Evolutionary conservation across 1,284 basidiomycete species (phyloP), one percentile per base, ranked within the genome.

Genomic region (Cutaneotrichosporon daszewskae): DNA sequence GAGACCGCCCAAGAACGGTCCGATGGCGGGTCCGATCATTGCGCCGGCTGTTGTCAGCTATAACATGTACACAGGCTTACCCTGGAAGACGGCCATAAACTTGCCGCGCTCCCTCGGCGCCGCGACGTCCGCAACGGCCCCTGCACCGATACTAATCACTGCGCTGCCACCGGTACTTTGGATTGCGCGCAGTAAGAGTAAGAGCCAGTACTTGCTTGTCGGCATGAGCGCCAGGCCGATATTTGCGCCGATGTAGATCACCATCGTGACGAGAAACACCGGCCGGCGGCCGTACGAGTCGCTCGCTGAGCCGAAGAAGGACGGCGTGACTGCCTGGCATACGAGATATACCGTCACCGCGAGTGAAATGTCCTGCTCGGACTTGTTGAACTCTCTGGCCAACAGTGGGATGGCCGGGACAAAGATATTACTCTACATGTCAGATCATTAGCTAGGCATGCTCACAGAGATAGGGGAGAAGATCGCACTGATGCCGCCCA

Each of bases 271-370:
- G 27, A 72, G 57, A 38, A 67, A 68, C 5, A 71, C 45, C 4
- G 71, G 71, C 24, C 68, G 44, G 32, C 62, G 47, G 20, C 62
- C 62, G 31, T 46, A 64, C 5, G 51, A 53, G 44, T 72, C 71
- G 9, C 51, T 54, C 31, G 64, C 54, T 11, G 57, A 46, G n/a
- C 67, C 71, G 47, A 68, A 65, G 50, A 71, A 59, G 6, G 51
- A 52, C 1, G 71, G 71, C 9, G 68, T 69, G 23, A 72, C 46
- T 8, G 67, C 69, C 50, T 72, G 68, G 37, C 66, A 67, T 14
- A 68, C 46, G 11, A 71, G 59, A 39, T 69, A 71, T 22, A 69
- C 42, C 0, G 70, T 70, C 11, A 72, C 60, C 1, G 63, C 64
- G n/a, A 70, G 54, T 9, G 62, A 60, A 37, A 72, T 68, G 20